Conservation (phyloP, 2,329 filamentous ascomycete genomes). For the Monosporascus sp. region DNA sequence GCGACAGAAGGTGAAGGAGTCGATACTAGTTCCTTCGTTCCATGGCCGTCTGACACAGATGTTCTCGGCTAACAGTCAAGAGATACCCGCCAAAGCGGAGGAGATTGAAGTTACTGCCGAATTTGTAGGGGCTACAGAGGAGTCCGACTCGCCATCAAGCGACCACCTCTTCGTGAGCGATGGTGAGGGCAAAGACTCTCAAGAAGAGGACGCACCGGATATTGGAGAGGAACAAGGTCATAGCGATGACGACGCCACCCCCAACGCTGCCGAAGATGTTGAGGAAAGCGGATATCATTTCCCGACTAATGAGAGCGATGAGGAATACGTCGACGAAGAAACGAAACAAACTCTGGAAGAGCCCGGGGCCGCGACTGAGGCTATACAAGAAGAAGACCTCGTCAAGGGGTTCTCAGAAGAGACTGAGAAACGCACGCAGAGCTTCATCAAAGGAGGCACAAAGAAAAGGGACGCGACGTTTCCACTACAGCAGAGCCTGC, state of each 20-base stretch:
- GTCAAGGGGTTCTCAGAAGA: constrained; percentile 28
- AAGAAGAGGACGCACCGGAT: constrained; percentile 18
- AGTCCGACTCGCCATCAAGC: constrained; percentile 18
- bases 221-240: constrained; percentile 12
- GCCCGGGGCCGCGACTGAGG: constrained; percentile 15
- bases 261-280: constrained; percentile 3
- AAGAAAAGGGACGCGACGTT: constrained; percentile 55
- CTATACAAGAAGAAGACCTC: constrained; percentile 17
- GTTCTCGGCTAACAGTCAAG: constrained; percentile 34
- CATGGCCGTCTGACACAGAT: constrained; percentile 38
- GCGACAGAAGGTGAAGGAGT: constrained; percentile 18
- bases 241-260: constrained; percentile 12
- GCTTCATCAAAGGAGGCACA: constrained; percentile 48
- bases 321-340: constrained; percentile 47
- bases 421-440: constrained; percentile 33
- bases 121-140: constrained; percentile 8
- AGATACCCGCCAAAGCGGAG: constrained; percentile 8
- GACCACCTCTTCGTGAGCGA: constrained; percentile 26
- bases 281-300: constrained; percentile 12
- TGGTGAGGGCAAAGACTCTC: constrained; percentile 19
- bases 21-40: constrained; percentile 34
- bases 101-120: constrained; percentile 8
- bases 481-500: constrained; percentile 44
- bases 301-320: constrained; percentile 15
- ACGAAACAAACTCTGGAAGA: constrained; percentile 45